Conservation (phyloP, 2,329 filamentous ascomycete species). For the Aspergillus calidoustus region DNA sequence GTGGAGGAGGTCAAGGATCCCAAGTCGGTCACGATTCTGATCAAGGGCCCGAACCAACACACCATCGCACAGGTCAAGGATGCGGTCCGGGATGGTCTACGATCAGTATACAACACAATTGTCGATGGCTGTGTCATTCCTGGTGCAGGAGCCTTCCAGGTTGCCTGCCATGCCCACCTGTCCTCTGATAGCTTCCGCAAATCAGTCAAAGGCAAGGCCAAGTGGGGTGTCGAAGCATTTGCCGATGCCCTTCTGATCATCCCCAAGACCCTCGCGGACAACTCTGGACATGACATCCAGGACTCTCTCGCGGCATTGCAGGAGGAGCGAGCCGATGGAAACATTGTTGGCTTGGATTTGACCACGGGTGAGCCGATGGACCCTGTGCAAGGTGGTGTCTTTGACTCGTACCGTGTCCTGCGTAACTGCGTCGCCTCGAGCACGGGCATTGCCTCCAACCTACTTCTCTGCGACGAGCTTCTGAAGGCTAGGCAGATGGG, state of each 20-base stretch:
- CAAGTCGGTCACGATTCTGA: conserved; percentile 95
- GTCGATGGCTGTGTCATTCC: conserved; percentile 97
- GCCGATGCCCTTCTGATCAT: conserved; percentile 94
- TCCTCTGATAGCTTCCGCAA: conserved; percentile 85
- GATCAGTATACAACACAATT: conserved; percentile 99
- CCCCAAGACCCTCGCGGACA: conserved; percentile 95
- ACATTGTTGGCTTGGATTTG: conserved; percentile 84
- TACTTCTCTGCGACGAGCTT: conserved; percentile 94
- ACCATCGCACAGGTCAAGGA: conserved; percentile 97
- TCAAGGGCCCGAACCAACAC: conserved; percentile 97
- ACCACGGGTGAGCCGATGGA: conserved; percentile 92
- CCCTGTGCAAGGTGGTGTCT: conserved; percentile 87
- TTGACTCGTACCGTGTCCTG: conserved; percentile 93
- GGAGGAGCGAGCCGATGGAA: conserved; percentile 82
- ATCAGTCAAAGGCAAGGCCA: conserved; percentile 95
- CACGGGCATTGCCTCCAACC: conserved; percentile 91
- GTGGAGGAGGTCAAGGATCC: conserved; percentile 98
- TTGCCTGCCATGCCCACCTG: conserved; percentile 86
- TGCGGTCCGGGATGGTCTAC: conserved; percentile 89
- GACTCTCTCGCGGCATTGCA: conserved; percentile 86
- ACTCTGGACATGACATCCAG: conserved; percentile 95
- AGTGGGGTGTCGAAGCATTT: conserved; percentile 93
- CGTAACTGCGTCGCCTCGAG: conserved; percentile 93
- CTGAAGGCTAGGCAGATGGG: conserved; percentile 97
- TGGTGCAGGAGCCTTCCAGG: conserved; percentile 92